Base-by-base conservation (phyloP, 768 basidiomycete species). In the Pholiota conissans region DNA sequence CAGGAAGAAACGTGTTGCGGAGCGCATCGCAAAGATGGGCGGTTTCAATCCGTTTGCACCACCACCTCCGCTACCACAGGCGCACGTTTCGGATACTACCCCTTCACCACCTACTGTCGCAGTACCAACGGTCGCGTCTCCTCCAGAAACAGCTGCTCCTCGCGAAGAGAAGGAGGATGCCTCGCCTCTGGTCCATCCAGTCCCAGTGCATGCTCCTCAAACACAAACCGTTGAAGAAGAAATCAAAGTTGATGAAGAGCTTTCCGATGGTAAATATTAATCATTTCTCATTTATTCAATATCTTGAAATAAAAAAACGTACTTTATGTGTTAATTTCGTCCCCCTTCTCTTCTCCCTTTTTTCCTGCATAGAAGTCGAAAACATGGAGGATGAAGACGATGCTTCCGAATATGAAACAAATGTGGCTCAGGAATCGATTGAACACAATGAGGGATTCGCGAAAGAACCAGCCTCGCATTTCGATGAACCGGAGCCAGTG, bases 11-110 rank as follows among this genome's bases (percentile, higher is more conserved):
- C 83, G 82, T 50, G 80, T 90, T 20, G 82, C 86, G 22, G 86
- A 84, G 80, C 82, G 61, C 72, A 79, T 73, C 76, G 84, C 85
- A 6, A 82, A 84, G 70, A 84, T 84, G 74, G 89, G 87, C 14
- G 89, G 82, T n/a, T 73, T 87, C 62, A 87, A 86, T 62, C 83
- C 86, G 2, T 78, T 86, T 52, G 72, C 76, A 7, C 70, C 74
- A 13, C 75, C 66, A 27, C 49, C 74, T 24, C 67, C 63, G 4
- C 67, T 63, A 13, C 69, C 55, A 30, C 55, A 57, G 56, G 47
- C 58, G n/a, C 55, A 58, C 16, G 54, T 55, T 32, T 34, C 58
- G 16, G 58, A 60, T 26, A 46, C 32, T 30, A 22, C 40, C 9
- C 58, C 13, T 29, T 57, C 61, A 37, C 56, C 67, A 29, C 67